Percentiles rank a stretch among this genome's conserved stretches.
Evolutionary conservation across 257 asterid species (phyloP).

Genomic region (Haberlea rhodopensis): DNA sequence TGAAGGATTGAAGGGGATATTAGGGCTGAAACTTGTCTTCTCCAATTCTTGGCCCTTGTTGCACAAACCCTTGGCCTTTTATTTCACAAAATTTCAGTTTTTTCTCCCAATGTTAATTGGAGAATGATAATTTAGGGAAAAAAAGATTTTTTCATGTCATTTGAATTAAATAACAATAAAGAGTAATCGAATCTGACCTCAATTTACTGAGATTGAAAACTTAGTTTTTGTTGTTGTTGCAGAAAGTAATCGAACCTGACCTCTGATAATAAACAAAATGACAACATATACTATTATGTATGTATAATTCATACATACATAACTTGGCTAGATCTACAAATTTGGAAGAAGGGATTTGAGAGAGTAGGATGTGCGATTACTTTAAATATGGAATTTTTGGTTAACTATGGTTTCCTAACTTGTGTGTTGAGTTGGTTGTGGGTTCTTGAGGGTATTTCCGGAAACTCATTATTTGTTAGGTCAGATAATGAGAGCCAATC

Average conservation of each 20-base stretch:
- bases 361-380: constrained; percentile 15
- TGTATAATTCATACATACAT: no score
- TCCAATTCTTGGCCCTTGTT: constrained; percentile 28
- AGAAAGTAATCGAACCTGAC: no score
- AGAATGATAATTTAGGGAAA: background rate
- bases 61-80: constrained; percentile 15
- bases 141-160: background rate
- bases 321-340: background rate
- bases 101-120: constrained; percentile 13
- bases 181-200: no score
- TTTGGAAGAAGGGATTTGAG: constrained; percentile 1
- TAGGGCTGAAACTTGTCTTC: constrained; percentile 37
- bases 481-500: background rate
- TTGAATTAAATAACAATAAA: no score
- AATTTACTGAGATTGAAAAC: no score
- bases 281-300: no score
- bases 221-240: no score
- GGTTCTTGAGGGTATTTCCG: constrained; percentile 29
- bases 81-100: constrained; percentile 22
- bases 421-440: constrained; percentile 29
- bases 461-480: constrained; percentile 14
- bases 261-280: background rate
- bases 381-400: constrained; percentile 33
- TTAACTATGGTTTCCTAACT: constrained; percentile 38
- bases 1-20: constrained; percentile 23